Base-by-base conservation (phyloP, 495 filamentous ascomycete genomes). In the Penicillium maclennaniae region DNA sequence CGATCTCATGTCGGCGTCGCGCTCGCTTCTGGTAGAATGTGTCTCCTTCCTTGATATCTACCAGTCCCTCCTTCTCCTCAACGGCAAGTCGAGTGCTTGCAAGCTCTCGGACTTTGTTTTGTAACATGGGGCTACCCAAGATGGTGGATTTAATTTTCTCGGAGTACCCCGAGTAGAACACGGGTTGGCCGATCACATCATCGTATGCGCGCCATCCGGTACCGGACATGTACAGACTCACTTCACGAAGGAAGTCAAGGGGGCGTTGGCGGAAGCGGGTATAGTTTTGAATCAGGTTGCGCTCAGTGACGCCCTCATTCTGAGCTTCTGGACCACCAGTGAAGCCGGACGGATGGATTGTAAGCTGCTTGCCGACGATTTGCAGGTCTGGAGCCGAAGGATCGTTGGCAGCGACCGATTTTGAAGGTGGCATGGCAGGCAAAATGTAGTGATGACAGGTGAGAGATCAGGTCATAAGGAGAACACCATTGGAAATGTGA, bases 181-280 rank as follows among this genome's bases (percentile, higher is more conserved):
- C 86, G 0, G 89, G 88, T 68, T 96, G 92, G 12, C 93, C 93
- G 57, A 97, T 83, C 55, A 89, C 79, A 48, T 87, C 76, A 67
- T 97, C 89, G 75, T 98, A 98, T 54, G 87, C 87, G 47, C 93
- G 84, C 93, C 93, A 98, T 49, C 90, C 91, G 4, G 86, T 86
- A 47, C 93, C 93, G 6, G 87, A 89, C 56, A 96, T 86, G 68
- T 97, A 88, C 41, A 95, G 75, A 49, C 85, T 89, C 53, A 97
- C 86, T 75, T 98, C 92, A 51, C 91, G 87, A 28, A 98, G 83
- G 69, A 96, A 97, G 51, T 89, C 87, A 63, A 85, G 69, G 15
- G 82, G 85, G 38, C 82, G 80, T 56, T 79, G 74, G 49, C 87
- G 82, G 65, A 96, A 96, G 12, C 88, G 83, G 27, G 86, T 87